Evolutionary conservation across 169 alveolate species (phyloP), one percentile per base, ranked within the genome.

Genomic region (Eimeria mitis): DNA sequence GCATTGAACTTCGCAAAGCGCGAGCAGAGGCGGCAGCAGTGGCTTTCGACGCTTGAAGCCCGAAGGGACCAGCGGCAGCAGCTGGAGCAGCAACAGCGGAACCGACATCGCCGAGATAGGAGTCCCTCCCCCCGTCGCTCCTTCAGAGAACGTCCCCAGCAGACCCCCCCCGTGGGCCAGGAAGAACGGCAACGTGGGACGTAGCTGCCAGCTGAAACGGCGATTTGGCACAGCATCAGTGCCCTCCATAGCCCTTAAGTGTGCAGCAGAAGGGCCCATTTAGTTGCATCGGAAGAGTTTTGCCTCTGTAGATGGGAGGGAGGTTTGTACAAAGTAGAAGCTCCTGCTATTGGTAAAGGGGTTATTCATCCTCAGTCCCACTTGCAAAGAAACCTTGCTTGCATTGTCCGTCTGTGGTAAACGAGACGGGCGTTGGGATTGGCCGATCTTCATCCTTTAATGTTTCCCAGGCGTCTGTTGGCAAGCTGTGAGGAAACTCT

Each of bases 31-130:
- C 47, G 95, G 56, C 78, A 78, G 56, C 95, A 91, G 85, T 91
- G 95, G 95, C 90, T 78, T 0, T 83, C 79, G 56, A 70, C 89
- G n/a, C 73, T 61, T 25, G 95, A 91, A 54, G 95, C 95, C 40
- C 95, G 95, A 47, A 75, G 95, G 25, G 95, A 63, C 59, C 95
- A 78, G 87, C 54, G 85, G 52, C 95, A 71, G 87, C 91, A 78
- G 25, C 68, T 28, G 79, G 87, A 78, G 44, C 95, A 78, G 31
- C 84, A 78, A 84, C 68, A 76, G 28, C 91, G 91, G 23, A 44
- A 89, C 73, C 78, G 81, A 25, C 44, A 25, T 75, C 94, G 94
- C 79, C 81, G 81, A 28, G 94, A 87, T 11, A 61, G 94, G 76
- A 87, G 94, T 23, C 84, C 85, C 73, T 79, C 95, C 16, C 95